These are phyloP conservation scores for Monosporascus sp. DNA, from an alignment of 2,329 filamentous ascomycete genomes.

Conservation along the genomic window DNA sequence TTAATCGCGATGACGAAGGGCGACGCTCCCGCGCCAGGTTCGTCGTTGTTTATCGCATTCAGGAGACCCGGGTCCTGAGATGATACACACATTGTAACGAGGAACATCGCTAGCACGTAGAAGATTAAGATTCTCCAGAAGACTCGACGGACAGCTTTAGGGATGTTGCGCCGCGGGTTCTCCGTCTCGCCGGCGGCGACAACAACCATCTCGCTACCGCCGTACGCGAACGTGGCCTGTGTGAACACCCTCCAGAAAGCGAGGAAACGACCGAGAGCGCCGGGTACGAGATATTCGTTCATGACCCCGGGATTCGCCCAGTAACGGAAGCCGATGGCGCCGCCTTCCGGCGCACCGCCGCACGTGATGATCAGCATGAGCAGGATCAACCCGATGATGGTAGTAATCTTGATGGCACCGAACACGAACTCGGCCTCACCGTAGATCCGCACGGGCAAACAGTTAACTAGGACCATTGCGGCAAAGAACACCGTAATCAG, in stretches of 20 bases:
- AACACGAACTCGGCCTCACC: slow-evolving; percentile 51
- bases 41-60: slow-evolving; percentile 21
- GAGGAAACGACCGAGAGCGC: slow-evolving; percentile 35
- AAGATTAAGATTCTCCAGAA: slow-evolving; percentile 64
- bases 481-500: slow-evolving; percentile 34
- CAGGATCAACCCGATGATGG: slow-evolving; percentile 44
- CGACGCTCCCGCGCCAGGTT: slow-evolving; percentile 27
- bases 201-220: slow-evolving; percentile 39
- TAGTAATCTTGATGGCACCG: slow-evolving; percentile 43
- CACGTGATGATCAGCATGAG: slow-evolving; percentile 45
- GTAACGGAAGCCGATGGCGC: slow-evolving; percentile 41
- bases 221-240: slow-evolving; percentile 43
- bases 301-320: slow-evolving; percentile 39
- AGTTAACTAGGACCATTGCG: slow-evolving; percentile 34
- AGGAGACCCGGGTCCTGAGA: slow-evolving; percentile 27
- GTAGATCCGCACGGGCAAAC: slow-evolving; percentile 38
- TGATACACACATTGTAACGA: slow-evolving; percentile 30
- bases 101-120: slow-evolving; percentile 60
- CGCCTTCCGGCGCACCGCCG: slow-evolving; percentile 38
- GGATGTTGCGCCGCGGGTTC: slow-evolving; percentile 56
- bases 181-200: slow-evolving; percentile 53
- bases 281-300: slow-evolving; percentile 35
- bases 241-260: slow-evolving; percentile 42
- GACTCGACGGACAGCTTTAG: slow-evolving; percentile 61
- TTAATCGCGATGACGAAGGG: slow-evolving; percentile 64